Evolutionary conservation across 1,139 yeast genomes (phyloP), one percentile per base, ranked within the genome.

Genomic region (Hemisphaericaspora lyxosophila): DNA sequence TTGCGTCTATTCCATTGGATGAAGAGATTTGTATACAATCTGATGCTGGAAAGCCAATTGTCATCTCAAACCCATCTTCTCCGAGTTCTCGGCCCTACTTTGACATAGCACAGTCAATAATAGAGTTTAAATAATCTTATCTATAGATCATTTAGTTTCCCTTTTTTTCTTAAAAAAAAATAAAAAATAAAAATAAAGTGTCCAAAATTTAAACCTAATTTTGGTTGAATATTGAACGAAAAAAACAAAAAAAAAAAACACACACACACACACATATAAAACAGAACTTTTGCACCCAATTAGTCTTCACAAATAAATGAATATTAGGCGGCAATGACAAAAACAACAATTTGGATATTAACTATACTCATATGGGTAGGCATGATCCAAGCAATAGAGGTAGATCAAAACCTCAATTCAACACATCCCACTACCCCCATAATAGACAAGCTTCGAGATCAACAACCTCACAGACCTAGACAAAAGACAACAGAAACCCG

Each of bases 1-100:
- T 87, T 18, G 92, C 85, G 0, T 75, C 82, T 1, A 73, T 86
- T 19, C 95, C 95, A 0, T 62, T 86, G 35, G 73, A 75, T 47
- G 81, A 73, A 34, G 70, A 70, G n/a, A 80, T 87, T 7, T 79
- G 89, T 52, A 39, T 55, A 7, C 74, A 75, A 38, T 73, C 88
- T 2, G 92, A 86, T 53, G 50, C 53, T 26, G 92, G 94, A 0
- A 69, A 67, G 46, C 94, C 95, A 0, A 66, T 82, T 1, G 80
- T 80, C 0, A 62, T 82, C 1, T 52, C 71, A 2, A 61, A 70
- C 8, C 71, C 75, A 0, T 66, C 69, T 2, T 55, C 68, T 0
- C 42, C 49, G 0, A 37, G 70, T 6, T 49, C 76, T 1, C 38
- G 54, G 26, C 67, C 71, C 0, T 80, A 78, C 50, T 43, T 64